Base-by-base conservation (phyloP, 2,329 filamentous ascomycete species). In the Paramyrothecium roridum region DNA sequence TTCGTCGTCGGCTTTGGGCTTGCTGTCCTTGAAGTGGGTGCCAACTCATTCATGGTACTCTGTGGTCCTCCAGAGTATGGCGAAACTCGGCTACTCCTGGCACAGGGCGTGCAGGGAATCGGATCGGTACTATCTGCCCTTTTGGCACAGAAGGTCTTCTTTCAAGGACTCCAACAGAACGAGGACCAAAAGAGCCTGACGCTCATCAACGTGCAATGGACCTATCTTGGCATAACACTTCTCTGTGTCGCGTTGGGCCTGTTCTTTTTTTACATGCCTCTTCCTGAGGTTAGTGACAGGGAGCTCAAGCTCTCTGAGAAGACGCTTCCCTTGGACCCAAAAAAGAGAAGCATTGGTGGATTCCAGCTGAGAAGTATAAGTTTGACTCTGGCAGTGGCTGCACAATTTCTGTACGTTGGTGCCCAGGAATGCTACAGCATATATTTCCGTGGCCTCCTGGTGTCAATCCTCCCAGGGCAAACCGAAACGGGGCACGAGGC, bases 331-430 rank as follows among this genome's bases (percentile, higher is more conserved):
- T 71, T 83, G 16, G 76, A 83, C 60, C 75, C 76, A 2, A 71
- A 73, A 57, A 84, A 79, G 61, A 75, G 72, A 53, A 78, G 72
- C 53, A 61, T 78, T 20, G 74, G 74, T 37, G 80, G 82, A 2
- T 61, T 85, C 6, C 78, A 83, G 60, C 71, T 83, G 23, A 79
- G 81, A 22, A 84, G 80, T 1, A 73, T 79, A 64, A 79, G 74
- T 34, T 78, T 96, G 10, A 83, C 85, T 57, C 80, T 93, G 56
- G 91, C 89, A 0, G 85, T 92, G 0, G 70, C 88, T 37, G 85
- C 89, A 0, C 91, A 96, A 65, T 96, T 90, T 75, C 83, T 83
- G 33, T 96, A 96, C 65, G 86, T 90, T 1, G 89, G 88, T 8
- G 84, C 86, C 0, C 91, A 96, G 64, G 86, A 87, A 63, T 79